Base-by-base conservation (phyloP, 192 early-diverging fungal genomes). In the Rhizophagus sp. region DNA sequence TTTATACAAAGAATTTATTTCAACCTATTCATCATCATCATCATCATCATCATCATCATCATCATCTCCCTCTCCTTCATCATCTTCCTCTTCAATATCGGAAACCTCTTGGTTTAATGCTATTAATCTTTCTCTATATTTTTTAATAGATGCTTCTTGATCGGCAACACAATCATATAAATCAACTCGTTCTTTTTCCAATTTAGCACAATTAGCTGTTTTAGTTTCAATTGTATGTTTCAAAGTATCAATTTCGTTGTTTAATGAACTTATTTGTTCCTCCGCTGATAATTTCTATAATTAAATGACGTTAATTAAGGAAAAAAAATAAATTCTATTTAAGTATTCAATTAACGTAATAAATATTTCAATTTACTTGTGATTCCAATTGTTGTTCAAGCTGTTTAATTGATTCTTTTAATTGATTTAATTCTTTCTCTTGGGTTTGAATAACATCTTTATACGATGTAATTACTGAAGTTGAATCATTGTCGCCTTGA, bases 121-220 rank as follows among this genome's bases (percentile, higher is more conserved):
- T 61, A 86, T 86, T 79, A 92, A 83, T 66, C 83, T 84, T 33
- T 79, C 80, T 19, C 89, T 87, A 80, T 88, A 86, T 39, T 87
- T 82, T 78, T 88, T 88, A 63, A 89, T 87, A 79, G 88, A 88
- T 36, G 88, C 88, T 75, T 96, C 95, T 80, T 95, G 94, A 65
- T 97, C 96, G 3, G 93, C 94, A 77, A 96, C 80, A 71, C 90
- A 94, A 95, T 90, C 49, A 96, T 41, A 85, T 73, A 96, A 80
- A 80, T 97, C 96, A 73, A 96, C 96, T 69, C 95, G 94, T 78
- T 96, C 94, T 81, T 91, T 90, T 78, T 86, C 80, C 61, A 93
- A 77, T 78, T 89, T 49, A 81, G 76, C 73, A 79, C 86, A n/a
- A 41, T 62, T 36, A 0, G 22, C 78, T 84, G 50, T 22, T 62